phyloP scores from a whole-genome alignment of 75 land plant genomes.

The Sequoia sempervirens region DNA sequence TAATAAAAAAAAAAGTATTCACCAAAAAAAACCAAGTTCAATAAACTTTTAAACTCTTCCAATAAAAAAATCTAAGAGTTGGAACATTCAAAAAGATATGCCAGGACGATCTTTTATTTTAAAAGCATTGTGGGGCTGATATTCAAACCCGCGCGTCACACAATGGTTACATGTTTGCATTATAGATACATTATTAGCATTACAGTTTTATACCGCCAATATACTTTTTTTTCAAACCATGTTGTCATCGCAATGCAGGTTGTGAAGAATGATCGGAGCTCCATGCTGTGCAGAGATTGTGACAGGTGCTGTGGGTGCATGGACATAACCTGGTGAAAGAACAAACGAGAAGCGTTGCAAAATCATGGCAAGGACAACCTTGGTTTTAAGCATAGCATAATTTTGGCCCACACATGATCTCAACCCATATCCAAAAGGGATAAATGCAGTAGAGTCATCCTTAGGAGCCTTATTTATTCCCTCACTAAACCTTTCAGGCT shows the following conservation, averaged over 20 bases:
- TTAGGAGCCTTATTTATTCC: conserved; percentile 28
- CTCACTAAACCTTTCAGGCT: conserved; percentile 40
- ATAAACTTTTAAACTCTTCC: no score
- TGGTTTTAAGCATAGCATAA: conserved; percentile 37
- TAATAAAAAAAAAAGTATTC: no score
- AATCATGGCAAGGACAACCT: conserved; percentile 29
- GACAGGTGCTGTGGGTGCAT: conserved; percentile 14
- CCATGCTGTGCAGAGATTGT: conserved; percentile 21
- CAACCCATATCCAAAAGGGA: conserved; percentile 45
- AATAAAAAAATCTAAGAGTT: no score
- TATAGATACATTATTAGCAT: no score
- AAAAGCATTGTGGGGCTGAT: no score
- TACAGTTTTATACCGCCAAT: no score
- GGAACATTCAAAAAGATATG: no score
- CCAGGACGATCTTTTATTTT: no score
- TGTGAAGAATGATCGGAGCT: conserved; percentile 15
- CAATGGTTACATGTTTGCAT: no score
- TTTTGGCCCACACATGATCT: conserved; percentile 42
- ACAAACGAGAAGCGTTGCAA: conserved; percentile 25
- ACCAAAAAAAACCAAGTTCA: no score
- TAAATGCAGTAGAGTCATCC: conserved; percentile 21
- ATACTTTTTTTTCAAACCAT: no score
- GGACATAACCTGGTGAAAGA: conserved; percentile 35
- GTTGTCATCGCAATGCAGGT: background rate
- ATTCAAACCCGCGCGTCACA: no score